Base-by-base conservation (phyloP, 257 asterid species). In the Cinchona pubescens region DNA sequence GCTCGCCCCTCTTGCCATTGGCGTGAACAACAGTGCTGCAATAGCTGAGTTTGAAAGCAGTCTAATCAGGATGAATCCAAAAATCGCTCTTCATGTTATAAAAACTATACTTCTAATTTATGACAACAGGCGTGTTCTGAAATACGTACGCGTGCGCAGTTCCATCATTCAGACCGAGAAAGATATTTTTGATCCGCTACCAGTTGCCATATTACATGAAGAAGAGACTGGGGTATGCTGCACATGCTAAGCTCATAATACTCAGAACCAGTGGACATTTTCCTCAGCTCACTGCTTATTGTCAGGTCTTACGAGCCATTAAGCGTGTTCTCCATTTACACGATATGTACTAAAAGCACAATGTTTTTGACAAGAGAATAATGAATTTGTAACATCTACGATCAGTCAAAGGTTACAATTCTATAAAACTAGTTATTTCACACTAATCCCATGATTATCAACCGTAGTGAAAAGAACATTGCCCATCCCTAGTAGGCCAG, bases 221-320 rank as follows among this genome's bases (percentile, higher is more conserved):
- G 67, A 67, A 18, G 18, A 66, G 29, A 25, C 73, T 73, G 61
- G 53, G 64, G 53, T 58, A 0, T 13, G 59, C 65, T 3, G 11
- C 29, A 37, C 35, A 19, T 21, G 62, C 62, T 25, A 27, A 64
- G 67, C 37, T 51, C 69, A 42, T 18, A 61, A 56, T 30, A 29
- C 67, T 67, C 10, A 30, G 46, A 30, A 40, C 21, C 51, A 23
- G 35, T 0, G 77, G 77, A 34, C 77, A 78, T 61, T 78, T 71
- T 43, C 70, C 81, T 37, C 73, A 71, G 65, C 77, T 60, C 25
- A 71, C 66, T 25, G 73, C 19, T 63, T 64, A 59, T 1, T 27
- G 27, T 2, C 18, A 14, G 21, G 69, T 72, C 48, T 23, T 32
- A 45, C 27, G 14, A 29, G 51, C 58, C n/a, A 30, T 74, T 7